These are phyloP conservation scores for Postia placenta DNA, from an alignment of 768 basidiomycete species.

Conservation along the genomic window DNA sequence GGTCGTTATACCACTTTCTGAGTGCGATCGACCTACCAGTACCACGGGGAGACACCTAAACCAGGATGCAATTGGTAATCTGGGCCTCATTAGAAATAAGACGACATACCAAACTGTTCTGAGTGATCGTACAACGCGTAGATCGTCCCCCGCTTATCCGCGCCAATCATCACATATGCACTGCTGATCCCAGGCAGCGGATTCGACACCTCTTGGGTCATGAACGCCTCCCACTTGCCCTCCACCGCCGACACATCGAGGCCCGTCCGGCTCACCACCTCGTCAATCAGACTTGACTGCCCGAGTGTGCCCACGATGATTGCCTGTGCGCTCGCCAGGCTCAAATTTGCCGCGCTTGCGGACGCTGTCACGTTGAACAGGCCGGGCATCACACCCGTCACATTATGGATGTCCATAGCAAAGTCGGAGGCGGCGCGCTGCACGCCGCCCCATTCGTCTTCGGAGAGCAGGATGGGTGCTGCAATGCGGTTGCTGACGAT, in stretches of 20 bases:
- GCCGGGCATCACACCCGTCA: constrained; percentile 46
- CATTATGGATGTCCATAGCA: constrained; percentile 51
- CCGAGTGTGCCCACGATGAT: constrained; percentile 65
- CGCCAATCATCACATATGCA: constrained; percentile 64
- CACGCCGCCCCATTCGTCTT: constrained; percentile 60
- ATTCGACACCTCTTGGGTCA: constrained; percentile 44
- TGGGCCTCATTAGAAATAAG: constrained; percentile 5
- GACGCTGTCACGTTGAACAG: constrained; percentile 43
- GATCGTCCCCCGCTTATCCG: constrained; percentile 65
- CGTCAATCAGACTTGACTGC: constrained; percentile 46
- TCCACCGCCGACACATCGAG: constrained; percentile 51
- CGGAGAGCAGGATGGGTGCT: constrained; percentile 42
- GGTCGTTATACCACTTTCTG: too few relatives aligned
- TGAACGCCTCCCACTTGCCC: constrained; percentile 64
- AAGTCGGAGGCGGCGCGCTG: constrained; percentile 58
- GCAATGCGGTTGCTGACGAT: constrained; percentile 40
- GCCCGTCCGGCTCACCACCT: constrained; percentile 44
- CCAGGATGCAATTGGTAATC: background rate
- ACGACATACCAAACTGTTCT: constrained; percentile 53
- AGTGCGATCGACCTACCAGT: constrained; percentile 36
- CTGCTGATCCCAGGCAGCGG: constrained; percentile 51
- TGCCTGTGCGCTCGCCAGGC: constrained; percentile 24
- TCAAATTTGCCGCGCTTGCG: constrained; percentile 17
- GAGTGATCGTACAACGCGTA: constrained; percentile 63
- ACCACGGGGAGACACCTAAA: constrained; percentile 64